A percentile compares a stretch with the other conserved stretches of the same genome.
These are phyloP conservation scores for Nicotiana obtusifolia DNA, from an alignment of 257 asterid species.

Conservation along the genomic window DNA sequence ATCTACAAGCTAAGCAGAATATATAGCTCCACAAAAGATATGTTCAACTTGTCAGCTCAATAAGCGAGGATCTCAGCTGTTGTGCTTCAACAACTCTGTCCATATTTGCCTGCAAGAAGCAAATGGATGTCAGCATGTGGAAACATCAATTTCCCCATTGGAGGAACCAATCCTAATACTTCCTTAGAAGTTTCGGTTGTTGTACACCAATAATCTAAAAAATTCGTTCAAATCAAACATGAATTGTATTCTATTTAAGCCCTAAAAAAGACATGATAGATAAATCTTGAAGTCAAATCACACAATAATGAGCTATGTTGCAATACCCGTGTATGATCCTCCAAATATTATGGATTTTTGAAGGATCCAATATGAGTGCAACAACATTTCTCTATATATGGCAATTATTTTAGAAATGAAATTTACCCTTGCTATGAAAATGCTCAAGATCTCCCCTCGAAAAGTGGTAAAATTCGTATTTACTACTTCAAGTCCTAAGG, in stretches of 20 bases:
- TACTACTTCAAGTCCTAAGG: slow-evolving; percentile 46
- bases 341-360: neutral
- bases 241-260: neutral
- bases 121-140: neutral
- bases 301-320: neutral
- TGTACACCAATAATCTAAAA: neutral
- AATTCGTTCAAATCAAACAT: neutral
- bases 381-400: neutral
- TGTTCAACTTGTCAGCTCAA: slow-evolving; percentile 6
- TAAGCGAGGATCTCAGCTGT: neutral
- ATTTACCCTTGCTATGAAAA: slow-evolving; percentile 55
- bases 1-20: neutral
- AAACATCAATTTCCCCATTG: neutral
- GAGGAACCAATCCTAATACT: neutral
- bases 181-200: neutral
- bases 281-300: neutral
- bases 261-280: neutral
- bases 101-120: slow-evolving; percentile 12
- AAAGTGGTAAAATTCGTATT: slow-evolving; percentile 59
- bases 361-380: neutral
- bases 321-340: neutral
- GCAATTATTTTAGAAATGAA: neutral
- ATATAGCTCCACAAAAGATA: neutral
- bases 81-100: neutral
- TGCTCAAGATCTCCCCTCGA: slow-evolving; percentile 41